Conservation (phyloP, 495 filamentous ascomycete genomes). For the Xanthoparmelia taractica region DNA sequence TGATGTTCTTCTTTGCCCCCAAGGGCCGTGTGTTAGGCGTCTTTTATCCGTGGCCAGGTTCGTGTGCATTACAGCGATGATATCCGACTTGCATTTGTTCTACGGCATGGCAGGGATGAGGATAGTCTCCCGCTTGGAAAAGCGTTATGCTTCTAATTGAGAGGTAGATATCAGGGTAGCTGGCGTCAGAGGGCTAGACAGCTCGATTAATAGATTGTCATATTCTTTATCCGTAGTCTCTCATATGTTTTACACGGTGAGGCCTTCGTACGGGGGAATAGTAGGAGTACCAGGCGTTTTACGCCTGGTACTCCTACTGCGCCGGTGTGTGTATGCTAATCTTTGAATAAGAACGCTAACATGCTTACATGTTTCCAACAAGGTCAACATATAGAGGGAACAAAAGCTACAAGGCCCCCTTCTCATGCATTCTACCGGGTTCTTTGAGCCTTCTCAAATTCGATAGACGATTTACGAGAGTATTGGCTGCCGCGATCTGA, state of each 20-base stretch:
- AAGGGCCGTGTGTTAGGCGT: neutral
- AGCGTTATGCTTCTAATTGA: slow-evolving; percentile 13
- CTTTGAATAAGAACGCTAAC: too few relatives aligned
- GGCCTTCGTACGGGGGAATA: too few relatives aligned
- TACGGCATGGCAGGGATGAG: slow-evolving; percentile 36
- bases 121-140: slow-evolving; percentile 29
- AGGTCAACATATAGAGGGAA: too few relatives aligned
- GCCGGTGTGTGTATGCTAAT: too few relatives aligned
- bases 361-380: too few relatives aligned
- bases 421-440: neutral
- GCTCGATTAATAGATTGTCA: neutral
- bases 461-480: neutral
- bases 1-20: slow-evolving; percentile 21
- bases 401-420: neutral
- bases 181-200: neutral
- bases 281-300: too few relatives aligned
- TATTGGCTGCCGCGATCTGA: neutral
- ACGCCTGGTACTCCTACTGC: too few relatives aligned
- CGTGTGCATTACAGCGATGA: slow-evolving; percentile 30
- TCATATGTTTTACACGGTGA: too few relatives aligned
- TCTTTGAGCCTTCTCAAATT: neutral
- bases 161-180: neutral
- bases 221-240: neutral
- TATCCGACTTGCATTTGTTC: slow-evolving; percentile 42
- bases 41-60: slow-evolving; percentile 5